Base-by-base conservation (phyloP, 2,329 filamentous ascomycete genomes). In the Bipolaris oryzae region DNA sequence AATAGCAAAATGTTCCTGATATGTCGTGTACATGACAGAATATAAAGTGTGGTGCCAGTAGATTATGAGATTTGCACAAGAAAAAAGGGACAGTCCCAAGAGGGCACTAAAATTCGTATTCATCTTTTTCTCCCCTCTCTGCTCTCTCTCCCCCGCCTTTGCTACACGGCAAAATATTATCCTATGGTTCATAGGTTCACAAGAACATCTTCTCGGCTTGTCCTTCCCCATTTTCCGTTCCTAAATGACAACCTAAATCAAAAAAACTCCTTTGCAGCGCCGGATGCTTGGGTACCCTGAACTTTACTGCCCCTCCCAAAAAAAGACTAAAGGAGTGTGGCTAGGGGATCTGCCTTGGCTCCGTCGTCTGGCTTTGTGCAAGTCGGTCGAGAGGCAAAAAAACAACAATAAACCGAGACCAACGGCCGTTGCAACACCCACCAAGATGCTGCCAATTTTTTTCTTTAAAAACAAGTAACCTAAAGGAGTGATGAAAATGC, bases 381-480 rank as follows among this genome's bases (percentile, higher is more conserved):
- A 28, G 25, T 28, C 25, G 25, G 7, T 28, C 25, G 9, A 28
- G 25, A 28, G 25, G 16, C 11, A 23, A 11, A 9, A 9, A 13
- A 20, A 15, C 37, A 21, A 15, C 20, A 13, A 23, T 4, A 21
- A 13, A 41, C n/a, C n/a, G 23, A 44, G 23, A 44, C 15, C 25
- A 44, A 16, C 16, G 42, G 25, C 42, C 42, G 42, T 44, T 44
- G 31, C 42, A 44, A 44, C 42, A 35, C 52, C 52, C 25, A 20
- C 23, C 16, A 13, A 34, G 23, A n/a, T 45, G 53, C 55, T 55
- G 53, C 61, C 51, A 62, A 63, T 63, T 61, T 57, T 60, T 31
- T 5, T 50, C 33, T 23, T 39, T 48, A 33, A 38, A 11, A 41
- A 47, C 31, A 23, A 35, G 18, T 2, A 31, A 31, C 41, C 37